These are phyloP conservation scores for Geosmithia putterillii DNA, from an alignment of 2,329 filamentous ascomycete genomes.

Conservation along the genomic window DNA sequence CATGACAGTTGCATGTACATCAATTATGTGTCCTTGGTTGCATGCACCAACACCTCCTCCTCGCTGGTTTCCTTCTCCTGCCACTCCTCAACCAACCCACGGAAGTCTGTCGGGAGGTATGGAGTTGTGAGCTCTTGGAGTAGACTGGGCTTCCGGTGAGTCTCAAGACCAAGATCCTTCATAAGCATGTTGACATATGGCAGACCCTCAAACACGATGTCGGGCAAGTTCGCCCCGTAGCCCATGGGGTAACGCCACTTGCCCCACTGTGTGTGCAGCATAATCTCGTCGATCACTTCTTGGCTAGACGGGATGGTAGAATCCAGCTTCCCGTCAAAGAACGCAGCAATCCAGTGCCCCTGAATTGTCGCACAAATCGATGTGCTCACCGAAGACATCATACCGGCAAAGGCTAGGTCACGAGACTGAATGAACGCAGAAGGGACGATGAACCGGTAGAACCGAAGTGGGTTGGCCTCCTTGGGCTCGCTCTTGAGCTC, in stretches of 20 bases:
- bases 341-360: slow-evolving; percentile 44
- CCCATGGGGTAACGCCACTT: slow-evolving; percentile 57
- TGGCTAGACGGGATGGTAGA: slow-evolving; percentile 21
- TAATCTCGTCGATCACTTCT: slow-evolving; percentile 36
- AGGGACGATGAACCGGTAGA: slow-evolving; percentile 14
- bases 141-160: not conserved
- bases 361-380: slow-evolving; percentile 19
- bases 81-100: not conserved
- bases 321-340: slow-evolving; percentile 35
- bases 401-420: slow-evolving; percentile 18
- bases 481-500: not conserved
- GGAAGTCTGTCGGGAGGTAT: slow-evolving; percentile 9
- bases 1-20: too few species aligned
- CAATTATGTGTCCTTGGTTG: too few species aligned
- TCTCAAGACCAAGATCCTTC: slow-evolving; percentile 48
- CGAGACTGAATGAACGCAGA: slow-evolving; percentile 5
- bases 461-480: not conserved
- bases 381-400: slow-evolving; percentile 18
- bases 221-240: slow-evolving; percentile 47
- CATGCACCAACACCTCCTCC: too few species aligned
- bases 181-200: slow-evolving; percentile 45
- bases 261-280: slow-evolving; percentile 55
- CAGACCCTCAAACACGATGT: slow-evolving; percentile 46
- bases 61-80: not conserved
- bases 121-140: slow-evolving; percentile 1